A percentile compares a stretch with the other conserved stretches of the same genome.
phyloP scores from a whole-genome alignment of 83 land plant species.

The Diphasiastrum complanatum region DNA sequence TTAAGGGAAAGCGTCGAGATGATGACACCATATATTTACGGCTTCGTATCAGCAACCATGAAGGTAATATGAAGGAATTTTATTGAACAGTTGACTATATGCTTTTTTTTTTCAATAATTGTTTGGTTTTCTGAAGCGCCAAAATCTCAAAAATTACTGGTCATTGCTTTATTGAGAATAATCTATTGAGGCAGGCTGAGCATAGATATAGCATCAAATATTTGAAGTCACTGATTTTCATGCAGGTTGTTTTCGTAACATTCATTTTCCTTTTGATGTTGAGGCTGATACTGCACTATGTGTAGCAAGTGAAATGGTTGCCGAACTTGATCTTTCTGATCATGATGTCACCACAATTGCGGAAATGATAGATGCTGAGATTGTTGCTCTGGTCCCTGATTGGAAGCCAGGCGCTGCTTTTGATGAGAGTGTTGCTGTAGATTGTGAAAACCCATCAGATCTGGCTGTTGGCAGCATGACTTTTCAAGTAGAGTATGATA shows the following conservation, averaged over 20 bases:
- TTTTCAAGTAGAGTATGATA: neutral
- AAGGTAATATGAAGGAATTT: no score
- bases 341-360: slow-evolving; percentile 45
- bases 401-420: slow-evolving; percentile 30
- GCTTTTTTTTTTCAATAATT: no score
- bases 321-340: slow-evolving; percentile 48
- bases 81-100: no score
- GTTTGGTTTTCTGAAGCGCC: no score
- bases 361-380: slow-evolving; percentile 42
- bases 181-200: no score
- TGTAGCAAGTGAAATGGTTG: slow-evolving; percentile 61
- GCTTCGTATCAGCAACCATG: no score
- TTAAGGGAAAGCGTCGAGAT: no score
- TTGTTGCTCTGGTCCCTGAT: slow-evolving; percentile 39
- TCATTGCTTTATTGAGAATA: no score
- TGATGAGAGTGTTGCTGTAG: slow-evolving; percentile 28
- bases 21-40: no score
- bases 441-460: slow-evolving; percentile 11
- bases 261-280: slow-evolving; percentile 46
- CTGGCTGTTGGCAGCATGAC: neutral
- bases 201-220: neutral
- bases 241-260: slow-evolving; percentile 40
- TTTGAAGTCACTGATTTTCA: neutral
- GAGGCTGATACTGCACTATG: slow-evolving; percentile 42
- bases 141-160: no score